These are phyloP conservation scores for Hypomontagnella monticulosa DNA, from an alignment of 495 filamentous ascomycete species.

Conservation along the genomic window DNA sequence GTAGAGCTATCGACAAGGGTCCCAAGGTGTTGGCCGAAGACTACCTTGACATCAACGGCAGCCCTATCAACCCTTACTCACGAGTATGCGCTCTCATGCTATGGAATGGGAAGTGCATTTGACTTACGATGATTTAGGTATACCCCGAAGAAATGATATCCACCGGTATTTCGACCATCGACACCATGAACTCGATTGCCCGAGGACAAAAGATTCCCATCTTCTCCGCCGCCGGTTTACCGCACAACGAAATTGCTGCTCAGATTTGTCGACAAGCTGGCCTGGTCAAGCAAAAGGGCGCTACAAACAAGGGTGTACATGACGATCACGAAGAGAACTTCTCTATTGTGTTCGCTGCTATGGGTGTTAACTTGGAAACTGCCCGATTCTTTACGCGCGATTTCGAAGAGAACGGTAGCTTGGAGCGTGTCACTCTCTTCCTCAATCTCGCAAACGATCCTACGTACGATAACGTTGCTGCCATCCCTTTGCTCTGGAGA, in stretches of 20 bases:
- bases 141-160: conserved; percentile 99
- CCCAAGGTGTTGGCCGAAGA: conserved; percentile 98
- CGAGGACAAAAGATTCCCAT: conserved; percentile 99
- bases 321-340: conserved; percentile 99
- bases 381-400: conserved; percentile 98
- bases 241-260: conserved; percentile 98
- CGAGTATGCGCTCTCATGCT: conserved; percentile 68
- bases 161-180: conserved; percentile 98
- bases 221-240: conserved; percentile 97
- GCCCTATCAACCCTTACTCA: conserved; percentile 98
- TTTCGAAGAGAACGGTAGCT: conserved; percentile 98
- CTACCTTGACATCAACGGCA: conserved; percentile 98
- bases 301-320: conserved; percentile 89
- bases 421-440: conserved; percentile 97
- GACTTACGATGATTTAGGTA: conserved; percentile 64
- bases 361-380: conserved; percentile 99
- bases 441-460: conserved; percentile 99
- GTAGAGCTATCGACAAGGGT: conserved; percentile 96
- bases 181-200: conserved; percentile 99
- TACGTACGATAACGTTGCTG: conserved; percentile 69
- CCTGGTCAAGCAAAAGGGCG: conserved; percentile 80
- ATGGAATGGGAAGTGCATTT: not conserved
- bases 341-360: conserved; percentile 98
- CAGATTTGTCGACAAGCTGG: conserved; percentile 97
- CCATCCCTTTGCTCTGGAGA: not conserved